Evolutionary conservation across 225 moss, liverwort and hornwort genomes (phyloP).

Genomic region (Polytrichum commune): DNA sequence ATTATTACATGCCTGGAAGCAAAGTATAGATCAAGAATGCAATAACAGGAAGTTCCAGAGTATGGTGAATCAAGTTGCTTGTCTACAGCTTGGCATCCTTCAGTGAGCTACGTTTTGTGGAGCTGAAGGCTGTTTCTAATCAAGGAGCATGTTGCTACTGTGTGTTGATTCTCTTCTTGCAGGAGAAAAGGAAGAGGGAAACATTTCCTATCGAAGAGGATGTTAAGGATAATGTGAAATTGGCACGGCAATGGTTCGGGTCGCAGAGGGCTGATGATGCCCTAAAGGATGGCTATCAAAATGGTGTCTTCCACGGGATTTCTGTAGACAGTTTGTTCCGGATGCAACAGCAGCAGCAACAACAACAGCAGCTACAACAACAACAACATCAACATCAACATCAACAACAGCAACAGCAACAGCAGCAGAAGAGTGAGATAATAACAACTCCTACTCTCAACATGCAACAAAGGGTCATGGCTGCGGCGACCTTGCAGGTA

Average conservation of each 20-base stretch:
- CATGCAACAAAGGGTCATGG: conserved; percentile 53
- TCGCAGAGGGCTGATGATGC: conserved; percentile 31
- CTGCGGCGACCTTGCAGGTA: conserved; percentile 61
- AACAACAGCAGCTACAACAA: too few relatives aligned
- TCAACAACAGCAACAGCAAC: neutral
- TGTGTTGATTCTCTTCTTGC: conserved; percentile 7
- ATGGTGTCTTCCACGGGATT: conserved; percentile 30
- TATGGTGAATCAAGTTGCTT: neutral
- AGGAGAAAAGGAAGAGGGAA: conserved; percentile 61
- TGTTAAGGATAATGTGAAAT: conserved; percentile 51
- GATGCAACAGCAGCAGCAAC: conserved; percentile 23
- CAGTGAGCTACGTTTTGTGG: neutral
- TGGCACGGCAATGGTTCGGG: conserved; percentile 42
- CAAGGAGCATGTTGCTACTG: neutral
- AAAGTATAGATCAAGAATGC: too few relatives aligned
- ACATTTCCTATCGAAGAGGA: conserved; percentile 43
- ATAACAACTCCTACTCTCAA: conserved; percentile 25
- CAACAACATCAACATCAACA: too few relatives aligned
- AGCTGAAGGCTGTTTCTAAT: conserved; percentile 3
- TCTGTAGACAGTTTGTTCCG: conserved; percentile 45
- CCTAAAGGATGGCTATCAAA: conserved; percentile 25
- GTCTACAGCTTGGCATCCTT: neutral
- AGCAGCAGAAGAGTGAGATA: conserved; percentile 21
- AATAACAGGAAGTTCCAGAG: neutral
- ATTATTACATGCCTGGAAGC: too few relatives aligned